These are phyloP conservation scores for Colletotrichum cereale DNA, from an alignment of 2,329 filamentous ascomycete genomes.

Conservation along the genomic window DNA sequence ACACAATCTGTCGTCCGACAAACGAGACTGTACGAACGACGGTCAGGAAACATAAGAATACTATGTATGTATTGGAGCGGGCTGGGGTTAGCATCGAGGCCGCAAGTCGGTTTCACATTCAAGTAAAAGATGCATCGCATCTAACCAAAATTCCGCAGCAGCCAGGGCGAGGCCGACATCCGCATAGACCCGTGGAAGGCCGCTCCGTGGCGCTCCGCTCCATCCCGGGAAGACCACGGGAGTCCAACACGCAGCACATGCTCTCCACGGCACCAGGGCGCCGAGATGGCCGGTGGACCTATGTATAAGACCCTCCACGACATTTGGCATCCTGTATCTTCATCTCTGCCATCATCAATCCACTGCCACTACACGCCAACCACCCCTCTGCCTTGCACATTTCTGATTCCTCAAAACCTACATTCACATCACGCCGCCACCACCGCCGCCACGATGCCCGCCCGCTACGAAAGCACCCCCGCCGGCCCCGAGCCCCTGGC, in stretches of 20 bases:
- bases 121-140: background rate
- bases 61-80: no score
- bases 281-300: background rate
- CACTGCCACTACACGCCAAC: background rate
- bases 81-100: no score
- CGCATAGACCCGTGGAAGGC: background rate
- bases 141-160: background rate
- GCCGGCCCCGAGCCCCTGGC: constrained; percentile 48
- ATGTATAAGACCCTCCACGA: background rate
- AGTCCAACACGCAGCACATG: background rate
- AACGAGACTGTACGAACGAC: no score
- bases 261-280: background rate
- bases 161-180: no score
- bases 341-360: background rate
- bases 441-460: constrained; percentile 10
- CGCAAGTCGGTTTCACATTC: no score
- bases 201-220: background rate
- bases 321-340: background rate
- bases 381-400: no score
- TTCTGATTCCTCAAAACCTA: background rate
- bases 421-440: background rate
- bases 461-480: constrained; percentile 20
- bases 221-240: background rate
- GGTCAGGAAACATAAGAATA: no score
- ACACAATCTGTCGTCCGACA: no score